Evolutionary conservation across 2,329 filamentous ascomycete genomes (phyloP).

Genomic region (Thelonectria rubi): DNA sequence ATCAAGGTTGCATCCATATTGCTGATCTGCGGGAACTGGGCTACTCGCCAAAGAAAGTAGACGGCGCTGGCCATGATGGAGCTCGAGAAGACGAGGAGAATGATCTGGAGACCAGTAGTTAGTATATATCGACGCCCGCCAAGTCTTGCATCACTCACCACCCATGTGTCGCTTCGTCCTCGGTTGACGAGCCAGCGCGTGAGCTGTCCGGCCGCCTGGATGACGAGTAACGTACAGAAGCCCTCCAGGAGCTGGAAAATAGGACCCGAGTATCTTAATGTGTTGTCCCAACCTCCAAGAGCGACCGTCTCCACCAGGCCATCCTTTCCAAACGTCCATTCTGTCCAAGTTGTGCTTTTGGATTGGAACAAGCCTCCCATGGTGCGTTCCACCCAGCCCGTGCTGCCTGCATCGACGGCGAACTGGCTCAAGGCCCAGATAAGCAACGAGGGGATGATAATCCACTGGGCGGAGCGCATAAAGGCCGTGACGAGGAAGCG

Average conservation of each 20-base stretch:
- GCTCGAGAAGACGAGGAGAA: conserved; percentile 85
- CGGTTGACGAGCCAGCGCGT: conserved; percentile 94
- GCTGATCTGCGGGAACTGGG: conserved; percentile 90
- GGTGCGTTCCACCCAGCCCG: conserved; percentile 84
- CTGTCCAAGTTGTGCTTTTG: conserved; percentile 72
- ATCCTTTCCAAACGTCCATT: conserved; percentile 89
- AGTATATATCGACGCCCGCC: conserved; percentile 38
- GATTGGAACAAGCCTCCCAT: conserved; percentile 72
- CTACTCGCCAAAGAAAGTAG: conserved; percentile 96
- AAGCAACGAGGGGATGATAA: conserved; percentile 84
- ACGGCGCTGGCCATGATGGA: conserved; percentile 92
- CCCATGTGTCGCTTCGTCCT: conserved; percentile 94
- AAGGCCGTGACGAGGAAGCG: conserved; percentile 75
- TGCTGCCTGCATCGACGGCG: conserved; percentile 83
- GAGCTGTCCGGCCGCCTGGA: conserved; percentile 93
- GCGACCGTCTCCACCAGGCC: conserved; percentile 82
- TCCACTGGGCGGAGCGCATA: conserved; percentile 82
- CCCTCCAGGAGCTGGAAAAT: conserved; percentile 95
- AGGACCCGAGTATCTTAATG: conserved; percentile 88
- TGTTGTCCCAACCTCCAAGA: conserved; percentile 88
- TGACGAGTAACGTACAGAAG: conserved; percentile 95
- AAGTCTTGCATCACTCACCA: conserved; percentile 67
- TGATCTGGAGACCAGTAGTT: conserved; percentile 70
- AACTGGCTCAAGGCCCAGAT: conserved; percentile 98
- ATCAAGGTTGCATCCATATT: conserved; percentile 94